Percentiles rank a stretch among this genome's conserved stretches.
These are phyloP conservation scores for Colletotrichum brevisporum DNA, from an alignment of 2,329 filamentous ascomycete species.

Conservation along the genomic window DNA sequence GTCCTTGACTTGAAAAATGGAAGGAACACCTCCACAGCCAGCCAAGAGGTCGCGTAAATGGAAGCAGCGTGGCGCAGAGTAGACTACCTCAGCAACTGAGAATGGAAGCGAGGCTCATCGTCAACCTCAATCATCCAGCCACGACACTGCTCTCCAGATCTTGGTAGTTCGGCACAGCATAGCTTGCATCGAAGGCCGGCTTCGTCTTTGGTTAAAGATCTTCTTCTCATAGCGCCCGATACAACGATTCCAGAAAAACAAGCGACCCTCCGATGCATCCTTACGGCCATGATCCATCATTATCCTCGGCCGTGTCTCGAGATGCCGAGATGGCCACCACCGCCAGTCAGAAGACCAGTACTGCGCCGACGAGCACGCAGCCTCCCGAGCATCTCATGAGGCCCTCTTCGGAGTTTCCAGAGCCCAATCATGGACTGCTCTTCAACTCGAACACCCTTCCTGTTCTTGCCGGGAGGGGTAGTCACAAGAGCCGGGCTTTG, in stretches of 20 bases:
- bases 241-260: background rate
- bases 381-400: conserved; percentile 19
- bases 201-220: background rate
- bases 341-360: conserved; percentile 31
- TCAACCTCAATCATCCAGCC: background rate
- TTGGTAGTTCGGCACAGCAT: conserved; percentile 7
- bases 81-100: background rate
- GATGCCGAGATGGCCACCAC: conserved; percentile 39
- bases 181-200: background rate
- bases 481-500: conserved; percentile 43
- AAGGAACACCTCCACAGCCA: too few species aligned
- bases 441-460: conserved; percentile 41
- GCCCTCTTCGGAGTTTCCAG: conserved; percentile 2
- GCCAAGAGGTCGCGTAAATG: too few species aligned
- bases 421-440: conserved; percentile 1
- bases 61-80: too few species aligned
- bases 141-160: background rate
- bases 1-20: too few species aligned
- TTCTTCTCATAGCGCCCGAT: background rate
- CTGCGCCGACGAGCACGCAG: conserved; percentile 33
- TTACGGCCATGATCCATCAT: conserved; percentile 46
- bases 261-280: conserved; percentile 48
- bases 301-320: conserved; percentile 44
- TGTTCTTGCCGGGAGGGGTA: conserved; percentile 35
- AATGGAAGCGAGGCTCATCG: background rate